A percentile compares a stretch with the other conserved stretches of the same genome.
Evolutionary conservation across 1,284 basidiomycete genomes (phyloP).

Genomic region (Puccinia hordei): DNA sequence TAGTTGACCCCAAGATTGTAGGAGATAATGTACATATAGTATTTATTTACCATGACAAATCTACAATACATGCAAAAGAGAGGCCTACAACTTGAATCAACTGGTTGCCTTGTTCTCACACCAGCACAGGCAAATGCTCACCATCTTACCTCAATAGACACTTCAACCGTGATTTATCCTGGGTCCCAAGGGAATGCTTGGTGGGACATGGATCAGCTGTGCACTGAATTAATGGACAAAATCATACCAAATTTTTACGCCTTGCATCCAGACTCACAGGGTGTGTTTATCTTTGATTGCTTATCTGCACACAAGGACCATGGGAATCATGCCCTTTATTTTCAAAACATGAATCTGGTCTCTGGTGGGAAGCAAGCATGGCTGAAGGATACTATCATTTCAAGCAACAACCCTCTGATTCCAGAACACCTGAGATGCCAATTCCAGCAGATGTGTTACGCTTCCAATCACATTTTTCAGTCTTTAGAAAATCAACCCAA

Average conservation of each 20-base stretch:
- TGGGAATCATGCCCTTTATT: not conserved
- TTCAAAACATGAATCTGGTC: conserved; percentile 33
- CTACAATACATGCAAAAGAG: conserved; percentile 28
- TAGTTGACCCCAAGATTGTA: conserved; percentile 5
- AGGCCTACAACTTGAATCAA: conserved; percentile 15
- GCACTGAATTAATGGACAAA: not conserved
- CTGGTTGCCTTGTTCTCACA: not conserved
- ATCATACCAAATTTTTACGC: conserved; percentile 14
- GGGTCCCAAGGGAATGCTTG: conserved; percentile 21
- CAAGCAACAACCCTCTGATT: conserved; percentile 22
- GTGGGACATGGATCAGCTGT: conserved; percentile 40
- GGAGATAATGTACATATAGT: conserved; percentile 9
- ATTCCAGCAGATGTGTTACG: conserved; percentile 10
- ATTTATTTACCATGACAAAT: conserved; percentile 29
- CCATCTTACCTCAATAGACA: not conserved
- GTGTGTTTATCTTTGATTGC: conserved; percentile 34
- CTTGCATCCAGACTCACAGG: conserved; percentile 9
- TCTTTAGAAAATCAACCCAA: conserved; percentile 2
- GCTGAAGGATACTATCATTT: conserved; percentile 9
- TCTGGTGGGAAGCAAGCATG: conserved; percentile 12
- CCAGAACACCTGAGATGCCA: not conserved
- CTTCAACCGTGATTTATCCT: conserved; percentile 34
- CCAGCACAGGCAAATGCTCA: not conserved
- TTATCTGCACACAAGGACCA: conserved; percentile 9
- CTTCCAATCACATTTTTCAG: not conserved